phyloP scores from a whole-genome alignment of 73 alveolate species.

The Paramecium tetraurelia region DNA sequence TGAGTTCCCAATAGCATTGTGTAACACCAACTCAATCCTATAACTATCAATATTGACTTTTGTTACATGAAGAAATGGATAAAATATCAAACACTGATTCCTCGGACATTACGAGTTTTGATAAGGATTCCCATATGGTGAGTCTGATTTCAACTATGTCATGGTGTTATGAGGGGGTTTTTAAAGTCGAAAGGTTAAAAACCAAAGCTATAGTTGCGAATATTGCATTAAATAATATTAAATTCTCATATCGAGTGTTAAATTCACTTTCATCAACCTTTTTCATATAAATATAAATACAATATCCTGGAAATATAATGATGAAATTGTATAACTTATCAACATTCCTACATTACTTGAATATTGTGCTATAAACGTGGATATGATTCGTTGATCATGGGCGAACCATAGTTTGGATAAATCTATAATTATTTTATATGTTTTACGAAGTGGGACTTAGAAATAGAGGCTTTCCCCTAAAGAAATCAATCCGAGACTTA shows the following conservation, averaged over 20 bases:
- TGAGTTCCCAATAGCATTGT: background rate
- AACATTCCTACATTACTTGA: background rate
- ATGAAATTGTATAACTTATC: background rate
- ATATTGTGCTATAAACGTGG: background rate
- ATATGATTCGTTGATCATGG: background rate
- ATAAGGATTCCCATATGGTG: background rate
- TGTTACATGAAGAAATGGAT: background rate
- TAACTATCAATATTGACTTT: background rate
- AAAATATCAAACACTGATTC: background rate
- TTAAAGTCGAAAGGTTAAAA: background rate
- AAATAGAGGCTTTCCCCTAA: background rate
- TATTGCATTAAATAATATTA: background rate
- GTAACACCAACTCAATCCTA: conserved; percentile 13
- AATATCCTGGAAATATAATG: background rate
- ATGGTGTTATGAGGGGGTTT: background rate
- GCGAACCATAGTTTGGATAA: background rate
- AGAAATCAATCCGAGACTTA: background rate
- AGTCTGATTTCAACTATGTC: background rate
- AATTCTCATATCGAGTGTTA: background rate
- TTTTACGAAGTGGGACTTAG: background rate
- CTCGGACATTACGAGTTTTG: background rate
- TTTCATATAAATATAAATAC: background rate
- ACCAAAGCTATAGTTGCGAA: background rate
- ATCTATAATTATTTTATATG: background rate
- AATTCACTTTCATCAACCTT: background rate